A percentile compares a stretch with the other conserved stretches of the same genome.
phyloP scores from a whole-genome alignment of 805 yeast species.

The Isabelozyma gotoi region DNA sequence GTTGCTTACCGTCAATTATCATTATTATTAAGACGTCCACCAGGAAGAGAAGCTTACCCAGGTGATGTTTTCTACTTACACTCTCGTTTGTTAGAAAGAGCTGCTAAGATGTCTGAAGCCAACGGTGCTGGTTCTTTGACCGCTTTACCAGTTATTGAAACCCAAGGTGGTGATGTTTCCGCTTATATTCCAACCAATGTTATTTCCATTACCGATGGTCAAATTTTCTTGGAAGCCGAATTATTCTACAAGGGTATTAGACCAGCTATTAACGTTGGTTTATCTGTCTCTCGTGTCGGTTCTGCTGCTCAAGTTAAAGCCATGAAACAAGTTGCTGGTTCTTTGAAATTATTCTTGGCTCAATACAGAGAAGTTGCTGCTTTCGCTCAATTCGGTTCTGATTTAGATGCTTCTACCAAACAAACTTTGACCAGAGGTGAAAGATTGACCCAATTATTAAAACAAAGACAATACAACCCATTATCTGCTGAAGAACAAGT shows the following conservation, averaged over 20 bases:
- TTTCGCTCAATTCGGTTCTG: constrained; percentile 99
- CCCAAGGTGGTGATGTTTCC: constrained; percentile 99
- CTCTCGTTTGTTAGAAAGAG: constrained; percentile 94
- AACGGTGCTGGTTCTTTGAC: constrained; percentile 93
- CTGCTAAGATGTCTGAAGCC: constrained; percentile 91
- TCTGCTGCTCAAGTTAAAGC: constrained; percentile 99
- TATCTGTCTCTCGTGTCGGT: constrained; percentile 99
- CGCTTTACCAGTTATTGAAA: constrained; percentile 94
- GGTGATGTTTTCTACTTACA: constrained; percentile 96
- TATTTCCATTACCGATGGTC: constrained; percentile 96
- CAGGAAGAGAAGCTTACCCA: constrained; percentile 96
- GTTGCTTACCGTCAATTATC: constrained; percentile 99
- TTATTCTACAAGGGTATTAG: constrained; percentile 99
- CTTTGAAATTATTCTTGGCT: constrained; percentile 99
- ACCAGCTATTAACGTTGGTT: constrained; percentile 99
- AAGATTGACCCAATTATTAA: constrained; percentile 97
- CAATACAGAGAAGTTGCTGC: constrained; percentile 99
- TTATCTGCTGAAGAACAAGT: constrained; percentile 99
- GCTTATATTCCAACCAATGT: constrained; percentile 98
- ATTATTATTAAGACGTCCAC: constrained; percentile 93
- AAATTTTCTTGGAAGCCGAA: constrained; percentile 98
- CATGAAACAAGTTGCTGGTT: constrained; percentile 99
- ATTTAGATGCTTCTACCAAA: constrained; percentile 99
- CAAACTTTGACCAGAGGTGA: constrained; percentile 99
- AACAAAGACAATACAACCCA: constrained; percentile 97